Percentiles rank a stretch among this genome's conserved stretches.
Conservation (phyloP, 257 asterid genomes). For the Solanum pennellii region DNA sequence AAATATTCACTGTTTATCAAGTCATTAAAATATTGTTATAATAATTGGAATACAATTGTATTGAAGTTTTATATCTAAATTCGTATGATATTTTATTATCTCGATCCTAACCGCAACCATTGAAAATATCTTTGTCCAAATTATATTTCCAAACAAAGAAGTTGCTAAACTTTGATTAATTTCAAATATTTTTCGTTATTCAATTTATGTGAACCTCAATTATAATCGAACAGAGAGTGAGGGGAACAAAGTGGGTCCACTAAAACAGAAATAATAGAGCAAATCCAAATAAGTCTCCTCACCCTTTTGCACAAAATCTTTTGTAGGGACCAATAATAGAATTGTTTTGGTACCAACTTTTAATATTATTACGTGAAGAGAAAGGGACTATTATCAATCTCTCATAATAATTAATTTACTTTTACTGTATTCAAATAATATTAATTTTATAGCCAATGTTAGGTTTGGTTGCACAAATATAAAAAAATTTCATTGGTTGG, state of each 20-base stretch:
- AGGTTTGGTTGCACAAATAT: background rate
- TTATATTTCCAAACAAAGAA: background rate
- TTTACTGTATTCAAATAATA: background rate
- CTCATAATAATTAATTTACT: background rate
- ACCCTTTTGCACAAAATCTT: conserved; percentile 25
- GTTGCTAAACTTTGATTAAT: background rate
- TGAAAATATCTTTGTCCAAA: background rate
- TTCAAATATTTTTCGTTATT: too few relatives aligned
- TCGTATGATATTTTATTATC: background rate
- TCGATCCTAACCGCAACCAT: background rate
- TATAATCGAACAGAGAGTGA: background rate
- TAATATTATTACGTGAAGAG: conserved; percentile 4
- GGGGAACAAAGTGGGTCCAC: conserved; percentile 1
- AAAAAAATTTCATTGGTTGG: conserved; percentile 4
- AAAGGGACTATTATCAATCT: conserved; percentile 8
- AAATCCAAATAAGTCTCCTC: conserved; percentile 5
- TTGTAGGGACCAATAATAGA: conserved; percentile 28
- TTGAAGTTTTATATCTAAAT: background rate
- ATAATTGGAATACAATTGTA: background rate
- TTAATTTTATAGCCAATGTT: background rate
- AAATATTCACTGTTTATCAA: background rate
- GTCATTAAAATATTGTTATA: background rate
- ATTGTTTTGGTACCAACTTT: conserved; percentile 1
- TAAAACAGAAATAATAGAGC: background rate
- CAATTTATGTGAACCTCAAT: background rate